phyloP scores from a whole-genome alignment of 306 rosid species.

The Vigna reflexopilosa region DNA sequence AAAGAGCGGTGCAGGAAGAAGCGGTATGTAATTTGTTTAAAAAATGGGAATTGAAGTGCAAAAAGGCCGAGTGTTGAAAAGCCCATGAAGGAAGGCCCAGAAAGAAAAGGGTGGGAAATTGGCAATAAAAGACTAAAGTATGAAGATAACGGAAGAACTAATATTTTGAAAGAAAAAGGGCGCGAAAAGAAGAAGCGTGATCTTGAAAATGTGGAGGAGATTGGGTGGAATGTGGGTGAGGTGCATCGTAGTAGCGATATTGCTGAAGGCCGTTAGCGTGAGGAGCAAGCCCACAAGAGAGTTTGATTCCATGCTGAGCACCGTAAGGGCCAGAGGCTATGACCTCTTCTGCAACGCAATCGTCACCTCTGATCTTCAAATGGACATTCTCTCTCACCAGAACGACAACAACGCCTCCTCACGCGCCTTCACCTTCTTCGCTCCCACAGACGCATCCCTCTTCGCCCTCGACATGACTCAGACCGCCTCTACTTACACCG shows the following conservation, averaged over 20 bases:
- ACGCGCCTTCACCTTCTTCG: constrained; percentile 62
- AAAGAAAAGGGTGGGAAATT: constrained; percentile 9
- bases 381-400: constrained; percentile 33
- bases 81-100: background rate
- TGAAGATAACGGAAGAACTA: background rate
- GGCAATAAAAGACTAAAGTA: constrained; percentile 2
- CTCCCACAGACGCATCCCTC: constrained; percentile 69
- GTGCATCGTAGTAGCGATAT: background rate
- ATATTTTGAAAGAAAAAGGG: background rate
- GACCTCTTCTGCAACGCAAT: constrained; percentile 73
- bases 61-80: background rate
- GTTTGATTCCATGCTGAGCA: constrained; percentile 56
- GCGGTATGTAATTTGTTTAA: too few species aligned
- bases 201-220: constrained; percentile 43
- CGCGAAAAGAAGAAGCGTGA: constrained; percentile 23
- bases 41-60: too few species aligned
- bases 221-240: background rate
- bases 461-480: constrained; percentile 68
- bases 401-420: background rate
- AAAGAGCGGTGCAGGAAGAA: too few species aligned
- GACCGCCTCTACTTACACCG: constrained; percentile 57
- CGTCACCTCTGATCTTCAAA: constrained; percentile 65
- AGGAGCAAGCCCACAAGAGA: constrained; percentile 48
- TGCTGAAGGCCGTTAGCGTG: constrained; percentile 1
- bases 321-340: constrained; percentile 64